Percentiles rank a stretch among this genome's conserved stretches.
These are phyloP conservation scores for Cardamine resedifolia DNA, from an alignment of 345 rosid genomes.

Conservation along the genomic window DNA sequence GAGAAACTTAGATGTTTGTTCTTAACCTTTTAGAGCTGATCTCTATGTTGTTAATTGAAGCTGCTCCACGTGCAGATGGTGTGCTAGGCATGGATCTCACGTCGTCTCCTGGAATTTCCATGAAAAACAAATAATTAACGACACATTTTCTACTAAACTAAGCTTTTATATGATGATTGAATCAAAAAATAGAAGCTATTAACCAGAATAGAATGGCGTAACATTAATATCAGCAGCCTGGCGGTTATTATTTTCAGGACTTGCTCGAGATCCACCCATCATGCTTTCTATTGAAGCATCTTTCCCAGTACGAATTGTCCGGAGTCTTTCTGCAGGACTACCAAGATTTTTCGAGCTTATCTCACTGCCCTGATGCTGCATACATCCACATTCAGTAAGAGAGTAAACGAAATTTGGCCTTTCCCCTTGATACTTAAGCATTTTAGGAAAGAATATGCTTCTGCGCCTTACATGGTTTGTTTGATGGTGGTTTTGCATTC, in stretches of 20 bases:
- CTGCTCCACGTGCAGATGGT: slow-evolving; percentile 57
- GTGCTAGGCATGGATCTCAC: slow-evolving; percentile 67
- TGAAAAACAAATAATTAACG: neutral
- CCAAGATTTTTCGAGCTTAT: slow-evolving; percentile 44
- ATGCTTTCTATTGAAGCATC: slow-evolving; percentile 38
- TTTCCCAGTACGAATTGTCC: slow-evolving; percentile 29
- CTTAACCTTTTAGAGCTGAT: slow-evolving; percentile 36
- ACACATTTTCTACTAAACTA: slow-evolving; percentile 2
- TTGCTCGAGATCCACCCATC: slow-evolving; percentile 42
- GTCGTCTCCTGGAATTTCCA: slow-evolving; percentile 51
- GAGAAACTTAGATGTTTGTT: slow-evolving; percentile 13
- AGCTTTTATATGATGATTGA: slow-evolving; percentile 14
- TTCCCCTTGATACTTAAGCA: slow-evolving; percentile 4
- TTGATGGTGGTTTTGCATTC: slow-evolving; percentile 42
- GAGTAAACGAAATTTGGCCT: neutral
- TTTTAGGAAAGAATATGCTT: slow-evolving; percentile 13
- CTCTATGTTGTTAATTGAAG: slow-evolving; percentile 26
- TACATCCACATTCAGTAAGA: slow-evolving; percentile 40
- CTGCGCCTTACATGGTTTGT: slow-evolving; percentile 48
- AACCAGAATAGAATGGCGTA: slow-evolving; percentile 71
- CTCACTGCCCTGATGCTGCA: slow-evolving; percentile 52
- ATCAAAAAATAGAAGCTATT: slow-evolving; percentile 13
- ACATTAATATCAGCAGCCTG: slow-evolving; percentile 40
- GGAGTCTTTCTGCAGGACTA: slow-evolving; percentile 51
- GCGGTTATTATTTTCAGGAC: slow-evolving; percentile 35